Percentiles rank a stretch among this genome's conserved stretches.
Evolutionary conservation across 2,329 filamentous ascomycete species (phyloP).

Genomic region (Alternaria sp.): DNA sequence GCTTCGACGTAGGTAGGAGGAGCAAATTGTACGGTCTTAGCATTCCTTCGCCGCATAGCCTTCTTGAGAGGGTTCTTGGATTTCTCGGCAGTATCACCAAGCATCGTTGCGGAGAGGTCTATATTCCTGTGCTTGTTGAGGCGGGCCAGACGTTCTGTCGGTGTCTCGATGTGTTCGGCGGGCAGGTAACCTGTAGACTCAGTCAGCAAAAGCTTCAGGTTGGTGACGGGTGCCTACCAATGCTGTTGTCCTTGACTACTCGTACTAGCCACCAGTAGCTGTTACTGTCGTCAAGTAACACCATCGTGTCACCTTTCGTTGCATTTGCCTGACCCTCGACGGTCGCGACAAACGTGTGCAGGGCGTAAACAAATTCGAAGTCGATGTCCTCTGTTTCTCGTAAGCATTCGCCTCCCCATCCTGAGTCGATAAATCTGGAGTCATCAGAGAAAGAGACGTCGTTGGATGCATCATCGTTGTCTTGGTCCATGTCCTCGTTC

Average conservation of each 20-base stretch:
- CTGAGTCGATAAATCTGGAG: conserved; percentile 70
- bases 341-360: conserved; percentile 96
- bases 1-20: conserved; percentile 88
- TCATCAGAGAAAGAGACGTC: conserved; percentile 64
- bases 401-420: conserved; percentile 85
- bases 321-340: conserved; percentile 98
- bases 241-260: conserved; percentile 96
- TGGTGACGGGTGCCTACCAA: conserved; percentile 60
- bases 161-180: conserved; percentile 97
- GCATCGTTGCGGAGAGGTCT: conserved; percentile 77
- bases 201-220: not conserved
- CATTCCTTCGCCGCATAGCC: conserved; percentile 79
- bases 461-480: conserved; percentile 65
- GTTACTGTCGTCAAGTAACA: conserved; percentile 96
- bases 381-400: conserved; percentile 96
- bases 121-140: conserved; percentile 98
- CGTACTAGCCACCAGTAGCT: conserved; percentile 99
- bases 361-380: conserved; percentile 98
- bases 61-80: conserved; percentile 82
- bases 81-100: conserved; percentile 77
- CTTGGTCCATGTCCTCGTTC: conserved; percentile 40
- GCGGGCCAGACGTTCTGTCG: conserved; percentile 89
- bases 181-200: conserved; percentile 84
- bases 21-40: conserved; percentile 86
- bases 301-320: conserved; percentile 98